Evolutionary conservation across 1,139 yeast genomes (phyloP).

Genomic region (Citeromyces hawaiiensis): DNA sequence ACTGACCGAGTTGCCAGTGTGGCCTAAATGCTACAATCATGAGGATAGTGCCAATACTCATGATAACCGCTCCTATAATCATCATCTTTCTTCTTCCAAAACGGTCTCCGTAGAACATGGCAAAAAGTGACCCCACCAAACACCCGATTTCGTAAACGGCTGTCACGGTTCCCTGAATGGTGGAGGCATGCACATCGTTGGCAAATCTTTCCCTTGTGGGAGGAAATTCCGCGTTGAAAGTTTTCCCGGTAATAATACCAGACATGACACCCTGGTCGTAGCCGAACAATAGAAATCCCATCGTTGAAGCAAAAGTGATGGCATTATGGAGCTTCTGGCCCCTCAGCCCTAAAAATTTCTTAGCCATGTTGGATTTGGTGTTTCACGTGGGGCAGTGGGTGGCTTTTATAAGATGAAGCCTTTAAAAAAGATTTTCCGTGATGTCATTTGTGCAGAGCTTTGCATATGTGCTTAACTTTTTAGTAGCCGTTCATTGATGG

Average conservation of each 20-base stretch:
- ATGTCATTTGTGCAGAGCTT: neutral
- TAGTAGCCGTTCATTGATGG: neutral
- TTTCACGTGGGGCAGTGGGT: neutral
- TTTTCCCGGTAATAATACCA: slow-evolving; percentile 49
- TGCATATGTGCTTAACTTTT: neutral
- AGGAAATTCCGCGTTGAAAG: slow-evolving; percentile 48
- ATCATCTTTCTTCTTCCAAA: slow-evolving; percentile 34
- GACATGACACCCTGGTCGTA: slow-evolving; percentile 77
- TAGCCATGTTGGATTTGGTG: neutral
- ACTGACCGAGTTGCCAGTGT: slow-evolving; percentile 42
- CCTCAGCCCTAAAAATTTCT: slow-evolving; percentile 1
- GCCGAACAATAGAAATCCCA: slow-evolving; percentile 63
- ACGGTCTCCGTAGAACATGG: slow-evolving; percentile 30
- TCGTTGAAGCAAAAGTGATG: slow-evolving; percentile 44
- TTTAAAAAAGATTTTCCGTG: neutral
- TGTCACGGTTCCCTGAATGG: slow-evolving; percentile 56
- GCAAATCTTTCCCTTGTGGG: slow-evolving; percentile 23
- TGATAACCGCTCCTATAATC: slow-evolving; percentile 27
- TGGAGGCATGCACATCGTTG: slow-evolving; percentile 18
- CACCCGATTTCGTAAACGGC: slow-evolving; percentile 69
- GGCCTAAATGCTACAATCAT: slow-evolving; percentile 25
- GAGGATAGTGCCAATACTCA: slow-evolving; percentile 32
- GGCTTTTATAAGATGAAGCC: neutral
- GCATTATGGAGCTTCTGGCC: slow-evolving; percentile 11
- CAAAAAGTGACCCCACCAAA: slow-evolving; percentile 54